Base-by-base conservation (phyloP, 2,329 filamentous ascomycete species). In the Pyrenophora seminiperda region DNA sequence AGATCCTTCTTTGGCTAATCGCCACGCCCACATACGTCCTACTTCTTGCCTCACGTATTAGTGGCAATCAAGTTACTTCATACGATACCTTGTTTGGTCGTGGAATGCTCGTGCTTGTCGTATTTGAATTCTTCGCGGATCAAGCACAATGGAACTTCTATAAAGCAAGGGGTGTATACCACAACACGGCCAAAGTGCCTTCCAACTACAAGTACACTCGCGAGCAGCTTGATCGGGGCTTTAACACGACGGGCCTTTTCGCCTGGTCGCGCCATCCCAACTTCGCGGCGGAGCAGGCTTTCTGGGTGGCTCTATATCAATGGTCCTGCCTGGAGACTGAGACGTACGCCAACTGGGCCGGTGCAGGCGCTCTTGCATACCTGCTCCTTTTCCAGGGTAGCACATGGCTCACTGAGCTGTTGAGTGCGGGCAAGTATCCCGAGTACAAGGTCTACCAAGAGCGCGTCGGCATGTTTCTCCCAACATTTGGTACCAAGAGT, bases 91-190 rank as follows among this genome's bases (percentile, higher is more conserved):
- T 82, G 34, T 83, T 86, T 68, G 77, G 82, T 3, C 77, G 81
- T 49, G 63, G 75, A 34, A 75, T 87, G 36, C 75, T 86, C 55
- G 76, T 75, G 47, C 75, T 87, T 29, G 76, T 89, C 15, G 71
- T 86, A n/a, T 66, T 87, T 43, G 83, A 96, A 65, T 90, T 83
- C 74, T 83, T 96, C 66, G 90, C 91, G 66, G 94, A 99, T 71
- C 87, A 92, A 56, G 91, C 97, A 71, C 92, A 97, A 75, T 99
- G 92, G 92, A 80, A 84, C 56, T 99, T 86, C 76, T 92, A 99
- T 71, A 76, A 76, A 13, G 92, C 91, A 40, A 97, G 97, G 76
- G 77, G 82, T 37, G 72, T 83, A 34, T 97, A 96, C 73, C 83
- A 84, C 54, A 79, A 84, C 54, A 87, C 86, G 1, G 90, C 85